phyloP scores from a whole-genome alignment of 768 basidiomycete species.

The Mrakia hoshinonis region DNA sequence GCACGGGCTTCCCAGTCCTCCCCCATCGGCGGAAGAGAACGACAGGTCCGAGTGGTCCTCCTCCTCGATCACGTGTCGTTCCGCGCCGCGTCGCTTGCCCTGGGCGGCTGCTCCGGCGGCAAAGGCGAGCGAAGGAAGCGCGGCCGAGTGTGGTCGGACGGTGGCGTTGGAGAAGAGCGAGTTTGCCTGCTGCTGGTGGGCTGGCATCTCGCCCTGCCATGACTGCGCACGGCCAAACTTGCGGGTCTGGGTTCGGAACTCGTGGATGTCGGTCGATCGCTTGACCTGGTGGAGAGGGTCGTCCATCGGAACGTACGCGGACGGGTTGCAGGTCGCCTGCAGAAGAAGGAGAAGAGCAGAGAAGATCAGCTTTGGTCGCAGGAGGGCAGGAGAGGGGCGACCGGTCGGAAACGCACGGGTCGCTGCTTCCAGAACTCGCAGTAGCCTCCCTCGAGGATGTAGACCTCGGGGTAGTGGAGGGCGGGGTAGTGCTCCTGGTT shows the following conservation, averaged over 20 bases:
- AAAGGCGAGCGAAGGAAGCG: slow-evolving; percentile 18
- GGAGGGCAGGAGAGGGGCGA: background rate
- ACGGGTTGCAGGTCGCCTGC: slow-evolving; percentile 55
- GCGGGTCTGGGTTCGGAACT: slow-evolving; percentile 8
- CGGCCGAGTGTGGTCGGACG: slow-evolving; percentile 15
- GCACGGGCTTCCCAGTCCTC: slow-evolving; percentile 8
- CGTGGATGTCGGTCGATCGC: slow-evolving; percentile 27
- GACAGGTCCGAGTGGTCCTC: slow-evolving; percentile 25
- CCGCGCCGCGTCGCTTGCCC: slow-evolving; percentile 12
- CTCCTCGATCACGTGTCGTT: slow-evolving; percentile 12
- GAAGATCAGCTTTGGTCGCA: background rate
- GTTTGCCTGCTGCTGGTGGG: background rate
- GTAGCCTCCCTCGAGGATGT: slow-evolving; percentile 94
- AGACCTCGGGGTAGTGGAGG: slow-evolving; percentile 92
- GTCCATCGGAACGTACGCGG: slow-evolving; percentile 86
- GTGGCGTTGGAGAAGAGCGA: slow-evolving; percentile 12
- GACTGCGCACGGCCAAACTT: slow-evolving; percentile 27
- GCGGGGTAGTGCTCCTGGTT: slow-evolving; percentile 81
- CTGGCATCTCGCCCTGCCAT: slow-evolving; percentile 22
- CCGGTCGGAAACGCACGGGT: slow-evolving; percentile 39
- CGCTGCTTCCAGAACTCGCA: slow-evolving; percentile 71
- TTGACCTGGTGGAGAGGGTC: slow-evolving; percentile 64
- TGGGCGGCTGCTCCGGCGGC: slow-evolving; percentile 20
- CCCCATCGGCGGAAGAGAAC: slow-evolving; percentile 4
- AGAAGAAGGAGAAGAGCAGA: background rate